Conservation (phyloP, 176 grass and related monocot genomes). For the Dendrocalamus sinicus region DNA sequence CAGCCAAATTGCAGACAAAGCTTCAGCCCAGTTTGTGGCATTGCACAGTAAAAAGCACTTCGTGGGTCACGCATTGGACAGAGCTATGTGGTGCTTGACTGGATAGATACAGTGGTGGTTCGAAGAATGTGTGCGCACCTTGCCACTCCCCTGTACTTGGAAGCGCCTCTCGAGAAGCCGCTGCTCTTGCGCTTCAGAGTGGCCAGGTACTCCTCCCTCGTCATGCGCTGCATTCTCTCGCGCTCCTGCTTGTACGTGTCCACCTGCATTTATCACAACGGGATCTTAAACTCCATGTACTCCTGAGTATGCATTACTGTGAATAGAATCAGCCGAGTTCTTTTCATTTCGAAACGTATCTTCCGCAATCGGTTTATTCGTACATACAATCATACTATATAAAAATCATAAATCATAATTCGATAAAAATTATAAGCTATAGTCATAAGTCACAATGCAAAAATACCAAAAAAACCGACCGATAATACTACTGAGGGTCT, state of each 20-base stretch:
- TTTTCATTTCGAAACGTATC: too few relatives aligned
- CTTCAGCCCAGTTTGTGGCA: background rate
- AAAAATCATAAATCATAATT: too few relatives aligned
- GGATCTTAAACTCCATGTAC: background rate
- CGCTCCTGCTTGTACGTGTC: slow-evolving; percentile 65
- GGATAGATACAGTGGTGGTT: background rate
- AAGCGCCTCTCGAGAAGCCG: slow-evolving; percentile 78
- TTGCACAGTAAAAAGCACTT: background rate
- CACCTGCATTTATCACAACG: slow-evolving; percentile 45
- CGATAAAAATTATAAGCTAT: too few relatives aligned
- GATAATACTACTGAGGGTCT: too few relatives aligned
- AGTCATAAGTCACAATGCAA: too few relatives aligned
- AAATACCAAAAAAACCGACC: too few relatives aligned
- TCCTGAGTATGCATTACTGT: background rate
- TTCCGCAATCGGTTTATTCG: too few relatives aligned
- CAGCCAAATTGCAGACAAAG: background rate
- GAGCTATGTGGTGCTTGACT: background rate
- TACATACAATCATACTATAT: too few relatives aligned
- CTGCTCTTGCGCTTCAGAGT: slow-evolving; percentile 69
- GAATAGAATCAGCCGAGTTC: too few relatives aligned
- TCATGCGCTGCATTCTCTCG: slow-evolving; percentile 64
- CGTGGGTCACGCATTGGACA: background rate
- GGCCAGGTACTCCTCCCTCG: slow-evolving; percentile 65
- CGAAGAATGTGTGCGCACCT: slow-evolving; percentile 37
- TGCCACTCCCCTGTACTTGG: slow-evolving; percentile 85